Base-by-base conservation (phyloP, 208 protist genomes). In the Leishmania mexicana region DNA sequence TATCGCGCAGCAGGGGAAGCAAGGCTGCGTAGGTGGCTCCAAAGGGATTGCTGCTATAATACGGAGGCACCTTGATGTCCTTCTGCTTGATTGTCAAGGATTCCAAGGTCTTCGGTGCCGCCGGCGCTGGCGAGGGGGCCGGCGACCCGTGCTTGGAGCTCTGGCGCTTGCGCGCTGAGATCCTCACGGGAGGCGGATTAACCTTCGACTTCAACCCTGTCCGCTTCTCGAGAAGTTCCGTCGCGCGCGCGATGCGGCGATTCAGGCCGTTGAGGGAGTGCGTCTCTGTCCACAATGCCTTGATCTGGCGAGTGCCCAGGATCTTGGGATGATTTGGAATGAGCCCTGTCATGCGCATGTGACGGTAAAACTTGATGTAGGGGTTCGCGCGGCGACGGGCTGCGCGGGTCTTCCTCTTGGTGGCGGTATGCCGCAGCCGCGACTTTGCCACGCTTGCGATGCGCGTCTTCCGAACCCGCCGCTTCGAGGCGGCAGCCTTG, bases 291-390 rank as follows among this genome's bases (percentile, higher is more conserved):
- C 89, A 92, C 38, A 92, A 78, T 57, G 79, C 38, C 78, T 90
- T 90, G 47, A 92, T 89, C 62, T 72, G 76, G 51, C 78, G 81
- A 11, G 89, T 84, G 62, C 86, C 84, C 10, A 74, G 73, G 5
- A 67, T 51, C 57, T 70, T 64, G 4, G 86, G 84, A 17, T 84
- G 51, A 64, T 90, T 90, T 19, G 89, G 89, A 24, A 92, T 84
- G 21, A 83, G 68, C 17, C 89, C 89, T 0, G 86, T 90, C 80
- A 87, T 77, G 71, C 89, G 64, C 81, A 92, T 85, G 19, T 81
- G 81, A 28, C 85, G 86, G 67, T 89, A 92, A 65, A 92, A 92
- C 6, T 68, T 62, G 17, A 90, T 78, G 75, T 88, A 92, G n/a
- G 77, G 84, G 76, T 85, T 85, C 15, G 81, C 35, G n/a, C 70